Conservation (phyloP, 495 filamentous ascomycete species). For the Podospora sp. region DNA sequence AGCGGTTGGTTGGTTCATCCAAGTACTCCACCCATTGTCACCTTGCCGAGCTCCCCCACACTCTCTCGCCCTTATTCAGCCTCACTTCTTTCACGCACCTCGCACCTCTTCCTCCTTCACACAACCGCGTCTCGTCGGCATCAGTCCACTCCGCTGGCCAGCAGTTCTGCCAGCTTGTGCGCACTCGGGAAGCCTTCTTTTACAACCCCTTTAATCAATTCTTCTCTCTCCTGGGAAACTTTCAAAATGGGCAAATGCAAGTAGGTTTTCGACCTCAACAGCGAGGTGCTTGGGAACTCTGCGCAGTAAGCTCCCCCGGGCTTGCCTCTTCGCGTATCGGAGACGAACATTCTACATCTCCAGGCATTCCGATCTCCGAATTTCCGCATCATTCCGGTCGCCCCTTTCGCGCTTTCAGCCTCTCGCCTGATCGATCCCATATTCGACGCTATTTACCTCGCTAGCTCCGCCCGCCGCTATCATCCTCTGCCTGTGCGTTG, state of each 20-base stretch:
- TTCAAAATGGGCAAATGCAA: background rate
- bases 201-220: background rate
- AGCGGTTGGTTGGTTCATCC: background rate
- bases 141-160: background rate
- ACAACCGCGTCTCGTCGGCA: background rate
- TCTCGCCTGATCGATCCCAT: background rate
- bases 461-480: background rate
- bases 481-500: background rate
- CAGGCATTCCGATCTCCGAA: background rate
- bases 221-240: background rate
- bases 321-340: background rate
- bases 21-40: background rate
- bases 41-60: conserved; percentile 3
- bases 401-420: background rate
- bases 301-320: background rate
- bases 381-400: background rate
- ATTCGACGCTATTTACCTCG: background rate
- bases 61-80: conserved; percentile 4
- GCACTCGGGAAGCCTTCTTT: background rate
- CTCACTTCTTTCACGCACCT: conserved; percentile 9
- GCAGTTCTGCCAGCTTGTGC: background rate
- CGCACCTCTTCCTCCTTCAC: background rate
- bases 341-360: background rate
- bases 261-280: background rate
- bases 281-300: background rate